Conservation (phyloP, 768 basidiomycete species). For the Boletus sp. region DNA sequence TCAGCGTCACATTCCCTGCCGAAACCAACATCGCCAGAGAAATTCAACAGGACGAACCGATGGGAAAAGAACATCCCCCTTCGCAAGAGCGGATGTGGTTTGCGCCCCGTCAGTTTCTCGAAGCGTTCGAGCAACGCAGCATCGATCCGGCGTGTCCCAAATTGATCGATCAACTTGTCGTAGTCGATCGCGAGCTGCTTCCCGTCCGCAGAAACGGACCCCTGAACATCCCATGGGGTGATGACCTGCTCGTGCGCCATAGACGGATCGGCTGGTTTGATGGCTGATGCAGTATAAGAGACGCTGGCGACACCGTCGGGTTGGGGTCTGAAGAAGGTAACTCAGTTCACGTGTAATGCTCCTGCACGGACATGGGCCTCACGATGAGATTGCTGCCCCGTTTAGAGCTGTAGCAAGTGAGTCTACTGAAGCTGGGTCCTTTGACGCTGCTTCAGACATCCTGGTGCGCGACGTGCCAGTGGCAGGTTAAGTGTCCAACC, state of each 20-base stretch:
- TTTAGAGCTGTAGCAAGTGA: constrained; percentile 27
- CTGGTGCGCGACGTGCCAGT: not conserved
- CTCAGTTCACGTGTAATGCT: not conserved
- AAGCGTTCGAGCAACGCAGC: constrained; percentile 79
- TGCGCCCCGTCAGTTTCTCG: constrained; percentile 84
- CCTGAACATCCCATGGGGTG: constrained; percentile 98
- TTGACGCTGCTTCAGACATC: constrained; percentile 27
- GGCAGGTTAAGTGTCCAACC: not conserved
- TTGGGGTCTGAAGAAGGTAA: constrained; percentile 13
- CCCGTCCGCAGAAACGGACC: constrained; percentile 83
- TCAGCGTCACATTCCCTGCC: not conserved
- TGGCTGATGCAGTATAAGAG: constrained; percentile 22
- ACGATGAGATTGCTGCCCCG: constrained; percentile 32
- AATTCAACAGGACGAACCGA: constrained; percentile 52
- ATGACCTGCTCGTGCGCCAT: constrained; percentile 67
- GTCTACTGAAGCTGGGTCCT: constrained; percentile 25
- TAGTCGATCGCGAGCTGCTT: constrained; percentile 95
- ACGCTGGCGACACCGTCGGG: constrained; percentile 1
- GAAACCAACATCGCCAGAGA: not conserved
- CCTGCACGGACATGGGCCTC: constrained; percentile 11
- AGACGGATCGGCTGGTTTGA: constrained; percentile 33
- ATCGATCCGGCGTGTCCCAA: constrained; percentile 86
- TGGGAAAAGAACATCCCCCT: constrained; percentile 98
- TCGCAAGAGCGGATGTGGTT: constrained; percentile 84
- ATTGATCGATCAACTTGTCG: constrained; percentile 90